Base-by-base conservation (phyloP, 768 basidiomycete species). In the Russula sp. region DNA sequence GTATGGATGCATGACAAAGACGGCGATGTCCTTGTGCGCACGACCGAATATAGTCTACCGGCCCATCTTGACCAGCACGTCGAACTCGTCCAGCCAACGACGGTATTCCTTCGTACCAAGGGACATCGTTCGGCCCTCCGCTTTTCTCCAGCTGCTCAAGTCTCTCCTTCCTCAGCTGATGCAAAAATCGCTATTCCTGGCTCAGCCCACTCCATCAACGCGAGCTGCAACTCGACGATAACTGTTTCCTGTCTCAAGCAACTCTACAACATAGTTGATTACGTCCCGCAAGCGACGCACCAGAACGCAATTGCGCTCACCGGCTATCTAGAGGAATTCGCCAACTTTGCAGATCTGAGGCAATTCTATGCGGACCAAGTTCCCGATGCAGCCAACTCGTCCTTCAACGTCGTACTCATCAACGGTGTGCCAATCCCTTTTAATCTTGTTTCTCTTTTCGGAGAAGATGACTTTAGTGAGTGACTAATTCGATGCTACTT, bases 41-140 rank as follows among this genome's bases (percentile, higher is more conserved):
- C 87, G 14, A 83, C 80, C 5, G 77, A 75, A 67, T 88, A 87
- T 72, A 83, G 83, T 66, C 78, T 88, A 7, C 87, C 87, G 0
- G 74, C 75, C 40, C 61, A 78, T 53, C 71, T 88, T 57, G 78
- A 82, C 65, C 72, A 76, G 1, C 84, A 87, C 69, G 71, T 88
- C 53, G 85, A 87, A 24, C 72, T 87, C 40, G 75, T 88, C 38
- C 85, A 88, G 60, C 87, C 87, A 0, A 88, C 87, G 1, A 88
- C 85, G 0, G 81, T 83, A 72, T 88, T 88, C 68, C 73, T 77
- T 59, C 78, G 80, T 46, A 73, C 75, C 57, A 80, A 76, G 67
- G 73, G 72, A 3, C 73, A 78, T 26, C 77, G 69, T 57, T 78
- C 77, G 6, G 79, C 75, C 0, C 62, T 80, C 3, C 75, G 75